Evolutionary conservation across 495 filamentous ascomycete genomes (phyloP).

Genomic region (Collariella sp.): DNA sequence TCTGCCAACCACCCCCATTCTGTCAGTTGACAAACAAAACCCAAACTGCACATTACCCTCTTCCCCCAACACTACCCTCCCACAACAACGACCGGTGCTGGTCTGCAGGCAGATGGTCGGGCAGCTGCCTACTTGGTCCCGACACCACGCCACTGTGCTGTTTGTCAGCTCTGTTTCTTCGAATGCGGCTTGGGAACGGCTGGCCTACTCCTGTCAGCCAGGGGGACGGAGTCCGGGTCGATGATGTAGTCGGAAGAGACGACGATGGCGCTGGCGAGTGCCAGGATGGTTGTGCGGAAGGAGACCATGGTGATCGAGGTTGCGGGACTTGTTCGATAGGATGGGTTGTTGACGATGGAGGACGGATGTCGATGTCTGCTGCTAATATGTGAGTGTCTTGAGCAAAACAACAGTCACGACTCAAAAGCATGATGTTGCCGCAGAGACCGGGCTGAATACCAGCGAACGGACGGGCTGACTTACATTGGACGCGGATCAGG

Average conservation of each 20-base stretch:
- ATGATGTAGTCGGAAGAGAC: conserved; percentile 47
- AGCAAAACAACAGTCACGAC: background rate
- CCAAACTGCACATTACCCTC: background rate
- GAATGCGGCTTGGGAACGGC: background rate
- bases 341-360: background rate
- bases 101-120: conserved; percentile 72
- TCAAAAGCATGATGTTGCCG: conserved; percentile 1
- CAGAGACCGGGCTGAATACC: conserved; percentile 3
- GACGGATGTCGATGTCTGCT: background rate
- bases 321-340: background rate
- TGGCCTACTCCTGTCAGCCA: conserved; percentile 35
- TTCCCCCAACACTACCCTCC: conserved; percentile 23
- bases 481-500: background rate
- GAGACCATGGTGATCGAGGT: conserved; percentile 36
- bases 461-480: background rate
- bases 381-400: conserved; percentile 5
- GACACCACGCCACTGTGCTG: conserved; percentile 58
- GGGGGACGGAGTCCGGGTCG: conserved; percentile 49
- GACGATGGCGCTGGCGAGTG: conserved; percentile 36
- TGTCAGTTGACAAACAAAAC: background rate
- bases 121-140: conserved; percentile 55
- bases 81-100: conserved; percentile 44
- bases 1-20: too few species aligned
- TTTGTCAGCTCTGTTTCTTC: background rate
- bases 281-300: conserved; percentile 36